A percentile compares a stretch with the other conserved stretches of the same genome.
Conservation (phyloP, 1,139 yeast genomes). For the Kazachstania sp. region DNA sequence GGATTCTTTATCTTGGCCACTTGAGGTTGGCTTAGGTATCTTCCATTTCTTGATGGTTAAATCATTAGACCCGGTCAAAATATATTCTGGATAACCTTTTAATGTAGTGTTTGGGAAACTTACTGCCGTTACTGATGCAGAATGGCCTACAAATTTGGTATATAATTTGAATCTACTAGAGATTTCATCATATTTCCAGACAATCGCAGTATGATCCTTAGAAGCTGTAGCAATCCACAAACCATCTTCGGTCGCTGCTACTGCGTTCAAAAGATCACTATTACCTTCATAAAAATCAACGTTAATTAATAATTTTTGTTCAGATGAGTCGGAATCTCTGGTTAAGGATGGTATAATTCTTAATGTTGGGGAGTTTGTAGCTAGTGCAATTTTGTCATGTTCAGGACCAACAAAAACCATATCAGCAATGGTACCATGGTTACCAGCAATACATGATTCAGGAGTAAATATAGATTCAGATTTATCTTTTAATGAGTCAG, state of each 20-base stretch:
- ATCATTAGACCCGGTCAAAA: constrained; percentile 83
- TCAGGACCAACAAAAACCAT: constrained; percentile 66
- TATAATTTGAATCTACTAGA: constrained; percentile 41
- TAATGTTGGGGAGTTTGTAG: constrained; percentile 90
- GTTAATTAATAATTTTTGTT: constrained; percentile 42
- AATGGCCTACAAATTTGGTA: constrained; percentile 74
- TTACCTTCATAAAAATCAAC: constrained; percentile 70
- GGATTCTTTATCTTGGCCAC: constrained; percentile 6
- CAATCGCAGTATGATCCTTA: constrained; percentile 77
- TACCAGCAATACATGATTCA: constrained; percentile 66
- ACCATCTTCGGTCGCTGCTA: constrained; percentile 76
- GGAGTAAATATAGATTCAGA: constrained; percentile 27
- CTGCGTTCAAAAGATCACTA: constrained; percentile 69
- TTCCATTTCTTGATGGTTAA: constrained; percentile 87
- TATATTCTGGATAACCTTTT: constrained; percentile 51
- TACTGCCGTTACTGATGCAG: constrained; percentile 78
- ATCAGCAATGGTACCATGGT: constrained; percentile 93
- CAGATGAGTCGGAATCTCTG: constrained; percentile 4
- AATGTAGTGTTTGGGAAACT: constrained; percentile 57
- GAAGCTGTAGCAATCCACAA: constrained; percentile 86
- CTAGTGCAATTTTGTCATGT: constrained; percentile 55
- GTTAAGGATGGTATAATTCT: constrained; percentile 42
- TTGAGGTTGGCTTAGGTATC: constrained; percentile 40
- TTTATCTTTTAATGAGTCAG: constrained; percentile 20
- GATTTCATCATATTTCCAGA: constrained; percentile 58